phyloP scores from a whole-genome alignment of 495 filamentous ascomycete species.

The Acidiella bohemica region DNA sequence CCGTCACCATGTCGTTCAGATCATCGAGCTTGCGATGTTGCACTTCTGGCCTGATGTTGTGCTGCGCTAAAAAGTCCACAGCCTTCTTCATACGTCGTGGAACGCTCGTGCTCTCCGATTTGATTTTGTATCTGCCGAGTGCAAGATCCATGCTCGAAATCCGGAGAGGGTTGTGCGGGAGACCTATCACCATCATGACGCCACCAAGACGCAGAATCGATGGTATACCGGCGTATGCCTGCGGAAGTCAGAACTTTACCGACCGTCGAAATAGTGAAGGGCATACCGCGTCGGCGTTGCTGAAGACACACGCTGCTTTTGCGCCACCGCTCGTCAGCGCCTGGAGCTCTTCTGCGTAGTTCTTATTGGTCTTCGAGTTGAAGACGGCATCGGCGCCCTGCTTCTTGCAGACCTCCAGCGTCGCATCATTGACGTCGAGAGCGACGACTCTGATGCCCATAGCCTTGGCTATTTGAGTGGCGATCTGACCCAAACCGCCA shows the following conservation, averaged over 20 bases:
- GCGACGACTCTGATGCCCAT: constrained; percentile 24
- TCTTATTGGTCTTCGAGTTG: constrained; percentile 27
- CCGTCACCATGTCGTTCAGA: constrained; percentile 24
- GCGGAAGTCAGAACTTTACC: neutral
- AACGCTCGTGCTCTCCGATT: constrained; percentile 26
- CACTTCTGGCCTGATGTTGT: constrained; percentile 28
- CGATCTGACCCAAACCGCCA: constrained; percentile 11
- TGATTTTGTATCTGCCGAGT: constrained; percentile 22
- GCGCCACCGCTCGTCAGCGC: constrained; percentile 26
- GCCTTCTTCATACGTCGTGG: constrained; percentile 30
- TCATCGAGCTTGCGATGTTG: constrained; percentile 28
- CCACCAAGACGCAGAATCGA: constrained; percentile 22
- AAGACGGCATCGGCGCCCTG: constrained; percentile 26
- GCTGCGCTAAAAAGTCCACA: constrained; percentile 29
- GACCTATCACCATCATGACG: constrained; percentile 33
- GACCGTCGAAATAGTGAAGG: neutral
- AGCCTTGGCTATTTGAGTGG: constrained; percentile 25
- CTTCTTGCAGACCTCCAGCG: constrained; percentile 23
- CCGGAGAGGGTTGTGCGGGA: constrained; percentile 25
- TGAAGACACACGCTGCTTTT: constrained; percentile 30
- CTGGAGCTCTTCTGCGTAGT: constrained; percentile 27
- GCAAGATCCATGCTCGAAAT: constrained; percentile 24
- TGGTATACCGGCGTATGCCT: constrained; percentile 23
- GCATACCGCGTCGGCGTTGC: constrained; percentile 23
- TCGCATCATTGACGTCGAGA: constrained; percentile 24